Percentiles rank a stretch among this genome's conserved stretches.
These are phyloP conservation scores for Lachnum nothofagi DNA, from an alignment of 2,329 filamentous ascomycete genomes.

Conservation along the genomic window DNA sequence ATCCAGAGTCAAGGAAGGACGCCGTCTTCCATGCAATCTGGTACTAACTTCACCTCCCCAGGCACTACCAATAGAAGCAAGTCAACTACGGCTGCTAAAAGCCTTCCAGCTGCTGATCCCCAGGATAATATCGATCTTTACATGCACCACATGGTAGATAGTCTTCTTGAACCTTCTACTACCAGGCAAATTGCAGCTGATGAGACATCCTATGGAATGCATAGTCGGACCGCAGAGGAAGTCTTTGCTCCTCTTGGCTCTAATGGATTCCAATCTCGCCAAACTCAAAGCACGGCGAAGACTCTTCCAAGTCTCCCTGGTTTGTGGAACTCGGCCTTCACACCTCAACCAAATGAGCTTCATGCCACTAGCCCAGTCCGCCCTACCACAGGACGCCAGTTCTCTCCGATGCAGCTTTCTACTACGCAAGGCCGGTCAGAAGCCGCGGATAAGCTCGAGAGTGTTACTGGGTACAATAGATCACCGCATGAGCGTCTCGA, in stretches of 20 bases:
- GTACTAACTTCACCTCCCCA: not conserved
- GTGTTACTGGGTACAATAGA: slow-evolving; percentile 17
- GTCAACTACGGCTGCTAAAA: slow-evolving; percentile 8
- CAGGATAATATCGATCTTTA: slow-evolving; percentile 38
- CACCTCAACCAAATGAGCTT: slow-evolving; percentile 39
- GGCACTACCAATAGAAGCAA: slow-evolving; percentile 1
- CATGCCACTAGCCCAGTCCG: slow-evolving; percentile 35
- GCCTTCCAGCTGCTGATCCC: slow-evolving; percentile 19
- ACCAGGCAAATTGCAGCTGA: slow-evolving; percentile 34
- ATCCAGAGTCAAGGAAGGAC: slow-evolving; percentile 34
- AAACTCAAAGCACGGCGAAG: slow-evolving; percentile 23
- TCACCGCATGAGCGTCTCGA: not conserved
- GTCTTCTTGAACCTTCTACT: slow-evolving; percentile 41
- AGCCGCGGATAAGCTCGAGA: slow-evolving; percentile 25
- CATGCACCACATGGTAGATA: slow-evolving; percentile 54
- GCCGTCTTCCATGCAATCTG: not conserved
- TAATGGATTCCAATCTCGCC: slow-evolving; percentile 33
- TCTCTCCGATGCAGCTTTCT: slow-evolving; percentile 31
- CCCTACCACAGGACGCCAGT: slow-evolving; percentile 27
- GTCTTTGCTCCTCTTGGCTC: slow-evolving; percentile 41
- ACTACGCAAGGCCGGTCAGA: slow-evolving; percentile 20
- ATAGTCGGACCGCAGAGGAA: slow-evolving; percentile 47
- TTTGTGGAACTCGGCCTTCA: slow-evolving; percentile 42
- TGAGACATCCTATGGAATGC: slow-evolving; percentile 52
- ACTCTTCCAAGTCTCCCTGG: slow-evolving; percentile 36